phyloP scores from a whole-genome alignment of 2,329 filamentous ascomycete species.

The Penicillium thymicola region DNA sequence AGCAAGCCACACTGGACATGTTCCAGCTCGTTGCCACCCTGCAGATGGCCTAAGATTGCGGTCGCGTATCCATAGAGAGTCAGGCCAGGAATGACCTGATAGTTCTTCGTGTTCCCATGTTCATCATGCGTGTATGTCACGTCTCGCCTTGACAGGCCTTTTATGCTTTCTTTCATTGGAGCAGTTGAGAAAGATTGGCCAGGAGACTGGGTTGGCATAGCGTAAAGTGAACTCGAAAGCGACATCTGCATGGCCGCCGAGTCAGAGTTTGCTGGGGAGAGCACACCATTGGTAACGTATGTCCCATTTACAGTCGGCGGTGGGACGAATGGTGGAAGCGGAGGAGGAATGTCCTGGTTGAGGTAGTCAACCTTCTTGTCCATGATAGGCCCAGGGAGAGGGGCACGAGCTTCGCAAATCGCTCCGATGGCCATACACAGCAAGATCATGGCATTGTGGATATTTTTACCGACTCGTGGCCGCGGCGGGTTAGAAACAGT shows the following conservation, averaged over 20 bases:
- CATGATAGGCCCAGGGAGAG: constrained; percentile 56
- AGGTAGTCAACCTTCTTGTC: constrained; percentile 27
- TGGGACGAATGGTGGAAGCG: constrained; percentile 6
- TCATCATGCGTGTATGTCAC: constrained; percentile 15
- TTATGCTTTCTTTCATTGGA: background rate
- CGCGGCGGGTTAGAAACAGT: constrained; percentile 2
- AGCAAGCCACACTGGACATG: constrained; percentile 83
- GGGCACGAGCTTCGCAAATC: constrained; percentile 59
- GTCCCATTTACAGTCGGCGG: background rate
- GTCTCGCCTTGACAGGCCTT: constrained; percentile 13
- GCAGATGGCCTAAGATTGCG: constrained; percentile 78
- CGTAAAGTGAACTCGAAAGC: constrained; percentile 23
- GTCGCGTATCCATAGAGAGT: constrained; percentile 85
- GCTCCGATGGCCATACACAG: constrained; percentile 82
- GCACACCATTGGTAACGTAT: constrained; percentile 19
- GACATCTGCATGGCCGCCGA: constrained; percentile 22
- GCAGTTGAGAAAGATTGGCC: constrained; percentile 21
- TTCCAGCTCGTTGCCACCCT: constrained; percentile 73
- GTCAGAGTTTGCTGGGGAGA: constrained; percentile 29
- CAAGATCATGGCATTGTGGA: constrained; percentile 77
- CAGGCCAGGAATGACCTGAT: constrained; percentile 83
- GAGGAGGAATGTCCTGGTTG: constrained; percentile 28
- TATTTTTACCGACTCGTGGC: constrained; percentile 53
- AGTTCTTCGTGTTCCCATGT: constrained; percentile 53
- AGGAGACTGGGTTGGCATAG: constrained; percentile 7